phyloP scores from a whole-genome alignment of 768 basidiomycete species.

The Serpula lacrymans region DNA sequence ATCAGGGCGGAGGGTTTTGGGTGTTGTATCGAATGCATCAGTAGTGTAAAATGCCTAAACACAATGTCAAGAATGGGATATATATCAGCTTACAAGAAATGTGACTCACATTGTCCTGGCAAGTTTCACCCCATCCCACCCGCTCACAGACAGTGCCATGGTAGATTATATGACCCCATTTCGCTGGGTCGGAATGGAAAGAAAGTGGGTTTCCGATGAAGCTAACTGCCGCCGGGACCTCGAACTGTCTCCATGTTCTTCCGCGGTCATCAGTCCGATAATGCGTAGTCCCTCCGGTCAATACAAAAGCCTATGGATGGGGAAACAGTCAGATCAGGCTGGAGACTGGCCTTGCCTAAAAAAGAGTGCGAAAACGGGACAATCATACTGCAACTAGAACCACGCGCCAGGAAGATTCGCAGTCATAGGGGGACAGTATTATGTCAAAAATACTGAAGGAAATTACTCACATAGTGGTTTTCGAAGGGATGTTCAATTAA shows the following conservation, averaged over 20 bases:
- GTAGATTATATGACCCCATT: slow-evolving; percentile 74
- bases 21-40: slow-evolving; percentile 67
- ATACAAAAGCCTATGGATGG: slow-evolving; percentile 70
- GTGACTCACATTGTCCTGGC: slow-evolving; percentile 67
- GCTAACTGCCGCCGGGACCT: slow-evolving; percentile 49
- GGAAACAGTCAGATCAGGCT: not conserved
- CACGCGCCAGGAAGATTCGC: not conserved
- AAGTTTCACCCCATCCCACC: slow-evolving; percentile 51
- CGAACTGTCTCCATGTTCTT: slow-evolving; percentile 80
- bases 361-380: not conserved
- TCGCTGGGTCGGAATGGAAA: slow-evolving; percentile 78
- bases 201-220: slow-evolving; percentile 64
- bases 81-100: not conserved
- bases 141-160: slow-evolving; percentile 67
- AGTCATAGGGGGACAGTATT: slow-evolving; percentile 2
- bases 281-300: slow-evolving; percentile 72
- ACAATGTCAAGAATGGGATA: slow-evolving; percentile 8
- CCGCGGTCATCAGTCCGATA: slow-evolving; percentile 90
- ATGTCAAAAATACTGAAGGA: slow-evolving; percentile 1
- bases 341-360: not conserved
- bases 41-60: slow-evolving; percentile 84
- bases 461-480: slow-evolving; percentile 58
- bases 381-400: not conserved
- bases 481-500: slow-evolving; percentile 88
- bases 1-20: slow-evolving; percentile 61